Conservation (phyloP, 352 stramenopile genomes). For the Blastocystis hominis region DNA sequence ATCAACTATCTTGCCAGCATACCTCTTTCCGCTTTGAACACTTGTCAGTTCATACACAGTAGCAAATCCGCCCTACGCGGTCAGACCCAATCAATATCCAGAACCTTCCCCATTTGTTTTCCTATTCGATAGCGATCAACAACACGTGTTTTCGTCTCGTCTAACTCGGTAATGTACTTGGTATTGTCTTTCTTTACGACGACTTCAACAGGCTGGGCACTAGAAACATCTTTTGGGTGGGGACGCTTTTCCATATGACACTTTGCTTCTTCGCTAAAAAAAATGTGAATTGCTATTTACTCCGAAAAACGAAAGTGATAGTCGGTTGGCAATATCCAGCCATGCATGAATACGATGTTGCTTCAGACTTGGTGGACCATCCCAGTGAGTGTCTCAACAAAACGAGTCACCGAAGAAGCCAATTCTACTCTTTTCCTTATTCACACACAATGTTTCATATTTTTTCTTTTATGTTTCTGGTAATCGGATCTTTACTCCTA, state of each 20-base stretch:
- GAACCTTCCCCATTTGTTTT: constrained; percentile 39
- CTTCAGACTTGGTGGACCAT: no score
- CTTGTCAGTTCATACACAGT: constrained; percentile 49
- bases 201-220: background rate
- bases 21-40: constrained; percentile 36
- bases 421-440: no score
- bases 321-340: no score
- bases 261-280: background rate
- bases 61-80: constrained; percentile 37
- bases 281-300: background rate
- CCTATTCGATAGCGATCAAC: constrained; percentile 43
- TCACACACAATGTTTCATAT: background rate
- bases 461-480: background rate
- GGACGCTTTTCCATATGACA: background rate
- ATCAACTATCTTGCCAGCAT: constrained; percentile 44
- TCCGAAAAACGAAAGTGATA: no score
- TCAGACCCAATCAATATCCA: background rate
- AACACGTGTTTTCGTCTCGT: constrained; percentile 41
- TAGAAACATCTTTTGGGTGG: background rate
- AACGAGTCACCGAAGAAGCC: no score
- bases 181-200: constrained; percentile 18
- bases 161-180: constrained; percentile 50
- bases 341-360: no score
- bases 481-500: background rate
- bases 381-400: no score